Evolutionary conservation across 805 yeast genomes (phyloP), one percentile per base, ranked within the genome.

Genomic region (Peterozyma toletana): DNA sequence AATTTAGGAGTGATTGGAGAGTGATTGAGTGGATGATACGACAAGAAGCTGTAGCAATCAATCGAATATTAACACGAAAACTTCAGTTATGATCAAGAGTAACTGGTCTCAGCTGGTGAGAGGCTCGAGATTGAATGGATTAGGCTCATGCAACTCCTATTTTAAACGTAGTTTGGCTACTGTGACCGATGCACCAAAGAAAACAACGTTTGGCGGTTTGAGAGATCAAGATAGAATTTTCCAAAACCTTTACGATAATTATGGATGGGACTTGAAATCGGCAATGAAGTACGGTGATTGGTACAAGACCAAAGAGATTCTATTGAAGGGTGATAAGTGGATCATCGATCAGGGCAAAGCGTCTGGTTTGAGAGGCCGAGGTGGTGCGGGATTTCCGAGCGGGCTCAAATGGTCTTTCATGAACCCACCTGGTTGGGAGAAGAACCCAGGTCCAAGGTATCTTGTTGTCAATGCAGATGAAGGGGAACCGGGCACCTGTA

Each of bases 351-450:
- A 86, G 67, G 80, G 84, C 71, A 86, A 86, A 62, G 75, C 78
- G 55, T 82, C 90, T 17, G 95, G 95, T 17, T 72, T 86, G 51
- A 78, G 96, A 61, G 96, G 96, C 47, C 79, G 96, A 65, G 96
- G 96, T 47, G 96, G 96, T 58, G 96, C 96, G 38, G 96, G 96
- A 14, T 86, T 86, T 73, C 96, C 96, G 43, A 78, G 89, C 18
- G 96, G 96, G 30, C 75, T 86, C 58, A 86, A 86, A 66, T 86
- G 95, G 95, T 84, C 93, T 18, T 86, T 86, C 61, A 86, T 86
- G 96, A 87, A 87, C 67, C 96, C 96, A 38, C 96, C 96, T 44
- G 93, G 93, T 47, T 86, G 96, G 96, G 95, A 86, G 49, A 87
- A 86, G 60, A 86, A 86, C 66, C 67, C 67, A 13, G 96, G 96